These are phyloP conservation scores for Penicillium verhagenii DNA, from an alignment of 495 filamentous ascomycete genomes.

Conservation along the genomic window DNA sequence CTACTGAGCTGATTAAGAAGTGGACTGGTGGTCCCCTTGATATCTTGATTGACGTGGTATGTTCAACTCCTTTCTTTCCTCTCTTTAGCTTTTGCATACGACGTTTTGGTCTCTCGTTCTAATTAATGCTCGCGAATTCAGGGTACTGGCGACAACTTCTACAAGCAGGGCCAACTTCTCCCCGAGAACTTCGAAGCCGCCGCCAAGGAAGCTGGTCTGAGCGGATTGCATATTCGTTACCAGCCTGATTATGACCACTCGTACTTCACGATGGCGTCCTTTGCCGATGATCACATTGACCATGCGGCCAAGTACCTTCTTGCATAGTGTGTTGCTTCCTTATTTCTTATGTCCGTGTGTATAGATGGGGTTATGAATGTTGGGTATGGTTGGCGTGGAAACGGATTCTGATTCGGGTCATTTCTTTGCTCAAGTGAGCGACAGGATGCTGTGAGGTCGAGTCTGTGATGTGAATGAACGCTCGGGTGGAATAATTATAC, in stretches of 20 bases:
- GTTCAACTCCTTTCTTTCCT: slow-evolving; percentile 15
- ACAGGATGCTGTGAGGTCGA: slow-evolving; percentile 10
- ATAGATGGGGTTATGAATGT: slow-evolving; percentile 5
- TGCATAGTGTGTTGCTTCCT: slow-evolving; percentile 48
- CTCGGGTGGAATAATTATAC: background rate
- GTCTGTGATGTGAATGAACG: slow-evolving; percentile 13
- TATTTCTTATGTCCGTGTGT: slow-evolving; percentile 15
- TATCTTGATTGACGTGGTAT: slow-evolving; percentile 77
- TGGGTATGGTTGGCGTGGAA: background rate
- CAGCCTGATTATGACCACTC: slow-evolving; percentile 95
- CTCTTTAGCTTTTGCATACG: background rate
- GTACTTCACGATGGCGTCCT: slow-evolving; percentile 90
- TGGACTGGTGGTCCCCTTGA: slow-evolving; percentile 67
- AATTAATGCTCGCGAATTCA: slow-evolving; percentile 17
- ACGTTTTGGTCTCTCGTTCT: background rate
- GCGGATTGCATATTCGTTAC: slow-evolving; percentile 70
- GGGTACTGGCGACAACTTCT: slow-evolving; percentile 94
- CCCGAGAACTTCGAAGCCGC: slow-evolving; percentile 90
- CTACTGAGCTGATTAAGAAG: slow-evolving; percentile 81
- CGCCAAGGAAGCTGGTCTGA: slow-evolving; percentile 66
- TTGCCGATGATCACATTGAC: slow-evolving; percentile 85
- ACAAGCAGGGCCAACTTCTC: slow-evolving; percentile 86
- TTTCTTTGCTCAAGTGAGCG: slow-evolving; percentile 20
- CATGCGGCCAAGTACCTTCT: slow-evolving; percentile 84
- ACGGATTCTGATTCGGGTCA: slow-evolving; percentile 20